Base-by-base conservation (phyloP, 2,329 filamentous ascomycete species). In the Arthrobotrys entomopaga region DNA sequence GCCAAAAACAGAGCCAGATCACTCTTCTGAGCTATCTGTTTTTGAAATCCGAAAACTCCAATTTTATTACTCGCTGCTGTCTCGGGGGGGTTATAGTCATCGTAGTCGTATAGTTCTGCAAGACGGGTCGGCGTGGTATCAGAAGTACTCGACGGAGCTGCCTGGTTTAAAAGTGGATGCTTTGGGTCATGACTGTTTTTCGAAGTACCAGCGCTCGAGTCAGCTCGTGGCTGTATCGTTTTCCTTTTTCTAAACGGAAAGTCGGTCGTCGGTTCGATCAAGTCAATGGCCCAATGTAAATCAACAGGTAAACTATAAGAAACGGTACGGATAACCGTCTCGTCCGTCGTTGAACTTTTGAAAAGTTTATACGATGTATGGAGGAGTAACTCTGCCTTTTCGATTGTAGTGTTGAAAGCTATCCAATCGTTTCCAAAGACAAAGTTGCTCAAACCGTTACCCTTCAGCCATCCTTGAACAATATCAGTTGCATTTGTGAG, bases 251-350 rank as follows among this genome's bases (percentile, higher is more conserved):
- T 67, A 58, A 77, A 70, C 2, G 86, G 86, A 69, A 90, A 90
- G 43, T 85, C 84, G 3, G 86, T 90, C 0, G 88, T 90, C 0
- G 88, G 88, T 80, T 90, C 87, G 53, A 90, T 86, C 78, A 89
- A 83, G 67, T 87, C 85, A 67, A 91, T 83, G 77, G 87, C 83
- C 52, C 82, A 77, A 58, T 84, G 83, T 7, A 91, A 80, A 0
- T 83, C 80, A 59, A 82, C 82, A 0, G 89, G 89, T 0, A 91
- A 84, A 0, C 87, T 89, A 80, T 91, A 91, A 54, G 43, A 38
- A 5, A 67, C 54, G 4, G 76, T 75, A 2, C 76, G 60, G 4
- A 76, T 67, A 11, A 79, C 48, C 2, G 67, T 65, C 22, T 72
- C 67, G 22, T 72, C 63, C 2, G 40, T 57, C 8, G 69, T 49